A percentile compares a stretch with the other conserved stretches of the same genome.
These are phyloP conservation scores for Eimeria mitis DNA, from an alignment of 169 alveolate genomes.

Conservation along the genomic window DNA sequence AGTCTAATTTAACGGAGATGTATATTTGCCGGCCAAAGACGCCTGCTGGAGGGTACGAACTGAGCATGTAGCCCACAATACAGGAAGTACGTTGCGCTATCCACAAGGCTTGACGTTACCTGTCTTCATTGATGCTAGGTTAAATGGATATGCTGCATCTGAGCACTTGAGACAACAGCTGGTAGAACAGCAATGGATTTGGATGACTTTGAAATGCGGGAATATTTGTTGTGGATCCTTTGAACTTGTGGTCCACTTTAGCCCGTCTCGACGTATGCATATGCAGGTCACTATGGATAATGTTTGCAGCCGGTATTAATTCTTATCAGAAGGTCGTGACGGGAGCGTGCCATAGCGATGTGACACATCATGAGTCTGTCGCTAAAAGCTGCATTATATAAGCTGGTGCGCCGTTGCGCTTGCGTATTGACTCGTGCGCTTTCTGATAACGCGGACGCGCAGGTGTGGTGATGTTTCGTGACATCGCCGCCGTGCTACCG, in stretches of 20 bases:
- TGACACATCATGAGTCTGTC: neutral
- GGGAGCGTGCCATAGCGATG: neutral
- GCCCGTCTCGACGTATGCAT: neutral
- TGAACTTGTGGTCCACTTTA: neutral
- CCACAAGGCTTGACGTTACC: too few relatives aligned
- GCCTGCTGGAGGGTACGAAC: neutral
- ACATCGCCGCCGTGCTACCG: neutral
- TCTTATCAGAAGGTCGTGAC: neutral
- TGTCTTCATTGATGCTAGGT: neutral
- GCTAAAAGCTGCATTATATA: neutral
- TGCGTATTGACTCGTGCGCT: neutral
- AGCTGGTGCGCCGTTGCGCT: neutral
- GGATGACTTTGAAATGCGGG: neutral
- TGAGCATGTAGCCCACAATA: neutral
- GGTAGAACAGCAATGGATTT: neutral
- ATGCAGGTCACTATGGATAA: neutral
- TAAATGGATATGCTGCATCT: neutral
- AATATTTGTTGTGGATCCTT: neutral
- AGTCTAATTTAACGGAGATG: neutral
- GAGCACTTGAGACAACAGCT: neutral
- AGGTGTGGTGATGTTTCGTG: neutral
- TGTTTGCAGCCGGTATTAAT: neutral
- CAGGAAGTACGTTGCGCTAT: neutral
- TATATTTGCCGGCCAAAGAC: neutral
- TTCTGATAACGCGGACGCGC: neutral